These are phyloP conservation scores for Lactifluus echinatus DNA, from an alignment of 768 basidiomycete genomes.

Conservation along the genomic window DNA sequence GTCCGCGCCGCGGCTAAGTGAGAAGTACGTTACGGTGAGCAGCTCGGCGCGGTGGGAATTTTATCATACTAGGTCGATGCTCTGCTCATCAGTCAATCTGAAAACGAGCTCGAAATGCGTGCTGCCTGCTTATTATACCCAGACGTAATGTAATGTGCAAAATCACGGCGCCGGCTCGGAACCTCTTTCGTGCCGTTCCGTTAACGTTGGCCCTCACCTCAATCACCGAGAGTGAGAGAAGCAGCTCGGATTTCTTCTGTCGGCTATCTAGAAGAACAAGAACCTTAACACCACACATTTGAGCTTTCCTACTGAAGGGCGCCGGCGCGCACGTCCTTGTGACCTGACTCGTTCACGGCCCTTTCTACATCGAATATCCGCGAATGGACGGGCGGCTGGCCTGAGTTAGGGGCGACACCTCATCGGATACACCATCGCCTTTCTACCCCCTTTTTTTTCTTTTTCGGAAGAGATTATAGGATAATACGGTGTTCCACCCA, in stretches of 20 bases:
- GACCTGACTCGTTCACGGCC: neutral
- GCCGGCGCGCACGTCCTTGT: neutral
- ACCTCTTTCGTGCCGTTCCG: neutral
- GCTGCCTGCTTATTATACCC: neutral
- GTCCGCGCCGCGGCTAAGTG: too few species aligned
- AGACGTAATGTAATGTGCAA: too few species aligned
- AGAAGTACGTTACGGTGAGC: too few species aligned
- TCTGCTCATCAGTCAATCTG: too few species aligned
- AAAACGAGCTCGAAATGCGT: too few species aligned
- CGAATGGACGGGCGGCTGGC: neutral
- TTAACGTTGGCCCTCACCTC: neutral
- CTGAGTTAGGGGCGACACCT: neutral
- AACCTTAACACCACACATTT: neutral
- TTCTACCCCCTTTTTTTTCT: neutral
- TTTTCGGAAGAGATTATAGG: neutral
- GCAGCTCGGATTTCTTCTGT: neutral
- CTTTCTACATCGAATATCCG: neutral
- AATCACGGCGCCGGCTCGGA: neutral
- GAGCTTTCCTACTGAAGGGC: neutral
- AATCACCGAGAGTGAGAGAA: neutral
- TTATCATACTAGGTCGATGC: too few species aligned
- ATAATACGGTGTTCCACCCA: neutral
- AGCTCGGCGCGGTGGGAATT: too few species aligned
- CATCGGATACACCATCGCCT: neutral
- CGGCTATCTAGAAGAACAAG: neutral